phyloP scores from a whole-genome alignment of 129 eudicot genomes.

The Kitagawia praeruptora region DNA sequence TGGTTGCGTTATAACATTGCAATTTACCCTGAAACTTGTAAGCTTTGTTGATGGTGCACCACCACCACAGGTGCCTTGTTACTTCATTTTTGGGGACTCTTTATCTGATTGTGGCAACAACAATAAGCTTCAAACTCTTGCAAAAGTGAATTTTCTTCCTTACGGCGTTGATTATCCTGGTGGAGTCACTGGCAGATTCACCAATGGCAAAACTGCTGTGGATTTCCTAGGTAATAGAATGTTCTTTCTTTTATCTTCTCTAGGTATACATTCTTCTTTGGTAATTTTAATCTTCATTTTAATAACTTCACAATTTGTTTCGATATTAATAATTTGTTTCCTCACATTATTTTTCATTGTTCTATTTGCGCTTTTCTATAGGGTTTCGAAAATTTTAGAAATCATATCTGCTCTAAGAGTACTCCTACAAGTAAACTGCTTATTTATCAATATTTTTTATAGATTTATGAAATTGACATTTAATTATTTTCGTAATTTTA shows the following conservation, averaged over 20 bases:
- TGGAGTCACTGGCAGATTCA: not conserved
- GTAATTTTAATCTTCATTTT: not conserved
- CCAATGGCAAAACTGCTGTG: not conserved
- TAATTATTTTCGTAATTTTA: not conserved
- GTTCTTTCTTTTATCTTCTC: not conserved
- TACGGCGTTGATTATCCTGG: not conserved
- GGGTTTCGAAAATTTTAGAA: too few species aligned
- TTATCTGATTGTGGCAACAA: not conserved
- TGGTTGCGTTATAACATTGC: not conserved
- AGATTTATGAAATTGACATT: too few species aligned
- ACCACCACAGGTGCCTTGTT: constrained; percentile 4
- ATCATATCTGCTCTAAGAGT: too few species aligned
- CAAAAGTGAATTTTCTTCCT: not conserved
- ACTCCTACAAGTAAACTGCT: too few species aligned
- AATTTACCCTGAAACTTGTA: not conserved
- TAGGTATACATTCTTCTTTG: not conserved
- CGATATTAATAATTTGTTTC: not conserved
- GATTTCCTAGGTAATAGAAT: not conserved
- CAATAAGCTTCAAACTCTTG: not conserved
- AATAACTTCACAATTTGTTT: not conserved
- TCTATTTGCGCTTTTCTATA: too few species aligned
- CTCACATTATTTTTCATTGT: too few species aligned
- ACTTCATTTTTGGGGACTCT: not conserved
- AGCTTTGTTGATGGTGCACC: not conserved
- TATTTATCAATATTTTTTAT: too few species aligned